These are phyloP conservation scores for Apophysomyces ossiformis DNA, from an alignment of 371 early-diverging fungal genomes.

Conservation along the genomic window DNA sequence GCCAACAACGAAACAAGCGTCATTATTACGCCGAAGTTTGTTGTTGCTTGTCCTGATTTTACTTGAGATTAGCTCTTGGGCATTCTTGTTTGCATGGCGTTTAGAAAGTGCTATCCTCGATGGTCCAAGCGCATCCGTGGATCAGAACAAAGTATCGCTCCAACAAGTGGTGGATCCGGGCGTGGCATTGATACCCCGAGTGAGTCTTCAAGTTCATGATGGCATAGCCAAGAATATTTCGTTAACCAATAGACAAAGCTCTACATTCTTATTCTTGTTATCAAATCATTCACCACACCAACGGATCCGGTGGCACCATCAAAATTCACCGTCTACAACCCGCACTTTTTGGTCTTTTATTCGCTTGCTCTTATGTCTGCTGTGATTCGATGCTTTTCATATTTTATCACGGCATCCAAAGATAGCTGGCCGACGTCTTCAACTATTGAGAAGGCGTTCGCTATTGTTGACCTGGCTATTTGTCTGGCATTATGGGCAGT, in stretches of 20 bases:
- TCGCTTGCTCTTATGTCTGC: slow-evolving; percentile 49
- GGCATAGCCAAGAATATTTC: neutral
- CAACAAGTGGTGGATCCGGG: slow-evolving; percentile 48
- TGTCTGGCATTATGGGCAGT: slow-evolving; percentile 44
- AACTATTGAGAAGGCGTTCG: slow-evolving; percentile 45
- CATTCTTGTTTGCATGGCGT: slow-evolving; percentile 56
- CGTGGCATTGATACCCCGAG: slow-evolving; percentile 44
- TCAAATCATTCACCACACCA: slow-evolving; percentile 54
- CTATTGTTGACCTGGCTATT: slow-evolving; percentile 45
- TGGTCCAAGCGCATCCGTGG: slow-evolving; percentile 10
- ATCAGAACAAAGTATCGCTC: slow-evolving; percentile 28
- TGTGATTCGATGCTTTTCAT: slow-evolving; percentile 50
- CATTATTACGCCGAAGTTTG: slow-evolving; percentile 38
- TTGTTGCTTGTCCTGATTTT: slow-evolving; percentile 38
- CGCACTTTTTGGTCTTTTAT: slow-evolving; percentile 57
- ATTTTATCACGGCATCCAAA: slow-evolving; percentile 38
- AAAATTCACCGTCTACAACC: slow-evolving; percentile 57
- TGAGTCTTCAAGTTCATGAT: slow-evolving; percentile 14
- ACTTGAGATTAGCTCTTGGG: slow-evolving; percentile 51
- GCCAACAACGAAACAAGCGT: slow-evolving; percentile 40
- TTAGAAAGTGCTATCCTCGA: slow-evolving; percentile 50
- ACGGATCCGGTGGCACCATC: slow-evolving; percentile 54
- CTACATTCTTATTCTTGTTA: slow-evolving; percentile 53
- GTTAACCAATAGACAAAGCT: slow-evolving; percentile 35
- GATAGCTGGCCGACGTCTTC: slow-evolving; percentile 40